Base-by-base conservation (phyloP, 768 basidiomycete species). In the Mycena alexandri region DNA sequence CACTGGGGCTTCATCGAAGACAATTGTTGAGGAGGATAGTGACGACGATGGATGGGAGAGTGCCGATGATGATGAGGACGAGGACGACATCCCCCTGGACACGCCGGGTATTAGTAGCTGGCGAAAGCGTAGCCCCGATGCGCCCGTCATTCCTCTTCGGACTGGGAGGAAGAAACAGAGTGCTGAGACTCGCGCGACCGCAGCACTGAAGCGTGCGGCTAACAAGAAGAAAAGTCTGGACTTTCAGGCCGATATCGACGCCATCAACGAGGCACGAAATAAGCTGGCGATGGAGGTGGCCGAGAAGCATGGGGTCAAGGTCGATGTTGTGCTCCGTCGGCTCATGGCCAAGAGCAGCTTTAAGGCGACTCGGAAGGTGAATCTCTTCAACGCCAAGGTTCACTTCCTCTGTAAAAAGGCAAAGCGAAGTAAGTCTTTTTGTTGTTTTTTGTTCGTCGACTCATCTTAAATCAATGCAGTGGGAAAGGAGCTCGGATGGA, bases 241-340 rank as follows among this genome's bases (percentile, higher is more conserved):
- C 44, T 46, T 46, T 5, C 44, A 46, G 44, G 44, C 44, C 6
- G 29, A 29, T 29, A 29, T 29, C 29, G 29, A 29, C 29, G 29
- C 29, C 3, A 29, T 29, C 29, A 29, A 29, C 6, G 29, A 21
- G 10, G 38, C 22, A 17, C 13, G 3, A 25, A 57, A 57, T 41
- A 57, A 57, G 10, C 43, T 57, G 55, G 55, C 55, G 19, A 42
- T 44, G 25, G 55, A 54, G 53, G 24, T 57, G 11, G 55, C 43
- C 2, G 25, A 19, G 42, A 57, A 44, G 55, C 55, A 57, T 25
- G 17, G n/a, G 13, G 44, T 46, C 19, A 46, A 46, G n/a, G 44
- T 46, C 44, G 44, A 46, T 10, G 10, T 46, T 3, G 44, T 46
- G 16, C 44, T 46, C 9, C 44, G 44, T 10, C 44, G 19, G 2